Conservation (phyloP, 805 yeast genomes). For the Deakozyma indianensis region DNA sequence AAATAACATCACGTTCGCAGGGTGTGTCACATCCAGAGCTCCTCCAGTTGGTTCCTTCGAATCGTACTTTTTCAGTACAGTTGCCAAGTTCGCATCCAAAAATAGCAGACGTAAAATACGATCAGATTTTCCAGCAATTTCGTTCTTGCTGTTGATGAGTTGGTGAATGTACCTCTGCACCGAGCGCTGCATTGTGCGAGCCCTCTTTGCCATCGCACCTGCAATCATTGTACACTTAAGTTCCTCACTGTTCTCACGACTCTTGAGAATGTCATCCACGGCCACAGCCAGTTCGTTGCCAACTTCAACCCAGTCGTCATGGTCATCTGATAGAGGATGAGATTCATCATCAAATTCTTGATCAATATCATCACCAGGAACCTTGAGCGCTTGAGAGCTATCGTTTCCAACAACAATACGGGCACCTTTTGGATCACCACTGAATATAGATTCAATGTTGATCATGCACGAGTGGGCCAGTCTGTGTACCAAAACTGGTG, state of each 20-base stretch:
- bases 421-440: background rate
- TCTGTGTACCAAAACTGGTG: slow-evolving; percentile 49
- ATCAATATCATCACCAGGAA: slow-evolving; percentile 2
- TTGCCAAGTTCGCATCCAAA: slow-evolving; percentile 54
- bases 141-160: slow-evolving; percentile 42
- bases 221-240: slow-evolving; percentile 11
- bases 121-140: slow-evolving; percentile 59
- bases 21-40: background rate
- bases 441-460: slow-evolving; percentile 33
- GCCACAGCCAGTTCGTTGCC: slow-evolving; percentile 13
- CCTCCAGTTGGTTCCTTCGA: background rate
- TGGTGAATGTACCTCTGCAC: slow-evolving; percentile 39
- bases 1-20: background rate
- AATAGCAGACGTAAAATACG: slow-evolving; percentile 52
- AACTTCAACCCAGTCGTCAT: slow-evolving; percentile 22
- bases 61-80: slow-evolving; percentile 24
- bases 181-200: slow-evolving; percentile 25
- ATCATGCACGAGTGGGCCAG: slow-evolving; percentile 70
- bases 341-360: slow-evolving; percentile 23
- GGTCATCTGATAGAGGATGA: slow-evolving; percentile 23
- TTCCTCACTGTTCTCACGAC: slow-evolving; percentile 6
- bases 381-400: background rate
- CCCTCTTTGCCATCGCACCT: slow-evolving; percentile 24
- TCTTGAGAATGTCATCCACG: slow-evolving; percentile 10
- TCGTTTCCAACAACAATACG: background rate